Conservation (phyloP, 768 basidiomycete species). For the Agaricus blazei region DNA sequence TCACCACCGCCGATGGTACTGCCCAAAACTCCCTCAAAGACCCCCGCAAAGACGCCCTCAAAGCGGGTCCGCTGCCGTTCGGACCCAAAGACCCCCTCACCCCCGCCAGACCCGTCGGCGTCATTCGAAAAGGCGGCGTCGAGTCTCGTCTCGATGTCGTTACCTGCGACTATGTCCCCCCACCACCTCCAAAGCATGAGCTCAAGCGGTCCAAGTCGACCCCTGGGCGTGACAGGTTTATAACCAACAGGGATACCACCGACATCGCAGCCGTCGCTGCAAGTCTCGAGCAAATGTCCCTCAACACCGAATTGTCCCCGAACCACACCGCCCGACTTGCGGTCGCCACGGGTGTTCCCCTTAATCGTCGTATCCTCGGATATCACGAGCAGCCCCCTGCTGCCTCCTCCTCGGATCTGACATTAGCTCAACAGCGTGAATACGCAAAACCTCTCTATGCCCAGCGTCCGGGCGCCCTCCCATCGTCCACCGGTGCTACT, state of each 20-base stretch:
- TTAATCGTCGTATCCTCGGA: slow-evolving; percentile 79
- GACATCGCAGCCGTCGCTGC: slow-evolving; percentile 44
- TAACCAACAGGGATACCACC: slow-evolving; percentile 48
- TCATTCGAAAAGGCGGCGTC: slow-evolving; percentile 73
- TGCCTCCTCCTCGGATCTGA: slow-evolving; percentile 66
- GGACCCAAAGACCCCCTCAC: slow-evolving; percentile 44
- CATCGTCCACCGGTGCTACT: slow-evolving; percentile 56
- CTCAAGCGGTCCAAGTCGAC: slow-evolving; percentile 72
- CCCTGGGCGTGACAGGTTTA: slow-evolving; percentile 69
- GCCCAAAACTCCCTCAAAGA: slow-evolving; percentile 34
- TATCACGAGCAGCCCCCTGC: slow-evolving; percentile 85
- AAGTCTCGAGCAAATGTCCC: slow-evolving; percentile 57
- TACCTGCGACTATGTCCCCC: slow-evolving; percentile 68
- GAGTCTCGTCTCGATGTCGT: slow-evolving; percentile 77
- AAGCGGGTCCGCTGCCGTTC: slow-evolving; percentile 38
- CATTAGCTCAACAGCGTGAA: slow-evolving; percentile 72
- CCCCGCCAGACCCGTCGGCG: slow-evolving; percentile 33
- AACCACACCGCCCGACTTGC: slow-evolving; percentile 76
- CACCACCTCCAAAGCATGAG: slow-evolving; percentile 44
- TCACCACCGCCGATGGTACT: too few relatives aligned
- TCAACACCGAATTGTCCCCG: slow-evolving; percentile 61
- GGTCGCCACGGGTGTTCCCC: slow-evolving; percentile 67
- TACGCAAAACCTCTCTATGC: slow-evolving; percentile 73
- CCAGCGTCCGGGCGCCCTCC: slow-evolving; percentile 53
- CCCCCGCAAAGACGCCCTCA: slow-evolving; percentile 38